These are phyloP conservation scores for Castanopsis chinensis DNA, from an alignment of 306 rosid genomes.

Conservation along the genomic window DNA sequence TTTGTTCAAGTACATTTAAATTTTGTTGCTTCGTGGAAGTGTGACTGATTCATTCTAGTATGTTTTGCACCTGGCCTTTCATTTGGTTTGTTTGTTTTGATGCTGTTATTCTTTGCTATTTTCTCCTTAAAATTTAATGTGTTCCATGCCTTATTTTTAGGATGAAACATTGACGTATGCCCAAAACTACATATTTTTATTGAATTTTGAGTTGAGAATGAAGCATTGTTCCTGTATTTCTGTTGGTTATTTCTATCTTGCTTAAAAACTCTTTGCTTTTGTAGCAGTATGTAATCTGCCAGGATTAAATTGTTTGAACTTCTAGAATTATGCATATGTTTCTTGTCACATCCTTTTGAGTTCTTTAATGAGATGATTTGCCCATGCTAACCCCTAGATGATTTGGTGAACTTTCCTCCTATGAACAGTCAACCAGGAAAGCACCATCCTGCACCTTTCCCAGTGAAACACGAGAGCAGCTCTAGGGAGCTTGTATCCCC, in stretches of 20 bases:
- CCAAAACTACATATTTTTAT: neutral
- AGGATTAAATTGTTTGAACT: neutral
- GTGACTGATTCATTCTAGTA: neutral
- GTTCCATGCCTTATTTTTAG: neutral
- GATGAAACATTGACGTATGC: neutral
- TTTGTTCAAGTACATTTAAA: neutral
- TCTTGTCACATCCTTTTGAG: neutral
- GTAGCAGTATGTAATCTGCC: neutral
- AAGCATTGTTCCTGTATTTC: neutral
- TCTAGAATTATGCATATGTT: neutral
- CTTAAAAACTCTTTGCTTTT: neutral
- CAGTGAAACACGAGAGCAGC: slow-evolving; percentile 51
- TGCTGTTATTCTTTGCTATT: neutral
- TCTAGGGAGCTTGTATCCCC: slow-evolving; percentile 81
- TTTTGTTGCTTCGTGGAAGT: neutral
- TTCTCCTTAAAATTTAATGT: neutral
- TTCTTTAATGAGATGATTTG: neutral
- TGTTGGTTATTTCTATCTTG: neutral
- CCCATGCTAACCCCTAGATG: neutral
- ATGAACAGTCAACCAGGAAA: slow-evolving; percentile 54
- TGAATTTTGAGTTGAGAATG: neutral
- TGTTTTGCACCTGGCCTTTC: neutral
- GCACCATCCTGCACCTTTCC: slow-evolving; percentile 47
- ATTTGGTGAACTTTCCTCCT: neutral
- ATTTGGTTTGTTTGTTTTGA: neutral